Base-by-base conservation (phyloP, 1,284 basidiomycete species). In the Lignosus rhinocerotis region DNA sequence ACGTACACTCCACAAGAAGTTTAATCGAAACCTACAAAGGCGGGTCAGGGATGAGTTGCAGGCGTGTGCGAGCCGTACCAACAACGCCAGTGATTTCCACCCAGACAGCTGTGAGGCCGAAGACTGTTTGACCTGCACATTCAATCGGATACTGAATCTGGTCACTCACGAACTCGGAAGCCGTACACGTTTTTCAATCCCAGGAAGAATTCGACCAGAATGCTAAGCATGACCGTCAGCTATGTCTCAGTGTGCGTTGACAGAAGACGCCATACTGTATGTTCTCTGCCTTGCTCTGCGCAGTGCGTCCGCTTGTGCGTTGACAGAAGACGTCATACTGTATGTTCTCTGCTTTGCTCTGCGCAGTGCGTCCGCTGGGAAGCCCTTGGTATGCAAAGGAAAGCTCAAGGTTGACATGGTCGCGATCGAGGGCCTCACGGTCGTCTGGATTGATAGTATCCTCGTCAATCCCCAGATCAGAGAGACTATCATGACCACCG, bases 31-130 rank as follows among this genome's bases (percentile, higher is more conserved):
- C 85, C 77, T 53, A 88, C 81, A 84, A 89, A 69, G 71, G 92
- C 66, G 88, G 82, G 64, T 90, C 85, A 0, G 90, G 85, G 44
- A 92, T 91, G 66, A 94, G 84, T 72, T 93, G 90, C 21, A 91
- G 76, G n/a, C 92, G 82, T 33, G 91, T 74, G n/a, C 92, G 80
- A 3, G 86, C 81, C 6, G 88, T 87, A 5, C 87, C 87, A 9
- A 85, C 79, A 32, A 92, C 78, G n/a, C 86, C 84, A 53, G 90
- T 87, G 44, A 94, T 75, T 67, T 93, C 90, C 42, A 93, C 86
- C 88, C 89, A 92, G 33, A 90, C 85, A 12, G 83, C 82, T 64
- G 76, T 6, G 30, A 12, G 14, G 3, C 9, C 19, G 14, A 6
- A 42, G 1, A 4, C 25, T 25, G 25, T 25, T 25, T 2, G 25